Percentiles rank a stretch among this genome's conserved stretches.
These are phyloP conservation scores for Phlebopus sp. DNA, from an alignment of 1,284 basidiomycete species.

Conservation along the genomic window DNA sequence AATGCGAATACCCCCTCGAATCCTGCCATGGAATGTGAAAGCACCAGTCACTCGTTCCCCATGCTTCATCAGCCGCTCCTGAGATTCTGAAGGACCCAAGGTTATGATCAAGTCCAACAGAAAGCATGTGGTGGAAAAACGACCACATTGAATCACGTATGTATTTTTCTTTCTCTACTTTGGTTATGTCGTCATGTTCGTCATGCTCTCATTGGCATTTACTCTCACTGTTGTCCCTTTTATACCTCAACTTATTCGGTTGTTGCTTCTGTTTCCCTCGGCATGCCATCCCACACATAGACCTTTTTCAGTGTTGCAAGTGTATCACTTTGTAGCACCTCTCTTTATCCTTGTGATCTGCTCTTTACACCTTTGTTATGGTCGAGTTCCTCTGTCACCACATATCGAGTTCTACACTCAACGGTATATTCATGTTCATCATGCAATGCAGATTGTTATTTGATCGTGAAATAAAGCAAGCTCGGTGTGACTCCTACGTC, in stretches of 20 bases:
- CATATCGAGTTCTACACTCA: background rate
- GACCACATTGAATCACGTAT: constrained; percentile 12
- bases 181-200: constrained; percentile 12
- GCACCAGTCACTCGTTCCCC: constrained; percentile 38
- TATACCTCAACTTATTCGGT: constrained; percentile 29
- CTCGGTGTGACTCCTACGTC: no score
- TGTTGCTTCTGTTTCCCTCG: constrained; percentile 4
- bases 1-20: constrained; percentile 58
- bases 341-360: constrained; percentile 13
- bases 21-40: constrained; percentile 59
- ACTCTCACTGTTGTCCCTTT: constrained; percentile 13
- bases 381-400: background rate
- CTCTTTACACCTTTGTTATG: constrained; percentile 11
- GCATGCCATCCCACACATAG: constrained; percentile 24
- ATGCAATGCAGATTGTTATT: background rate
- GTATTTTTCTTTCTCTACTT: background rate
- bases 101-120: constrained; percentile 22
- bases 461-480: background rate
- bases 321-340: constrained; percentile 12
- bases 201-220: constrained; percentile 10
- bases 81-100: constrained; percentile 22
- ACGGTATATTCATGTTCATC: background rate
- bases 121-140: constrained; percentile 30
- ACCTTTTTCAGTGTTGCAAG: constrained; percentile 2
- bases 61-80: constrained; percentile 23